Conservation (phyloP, 306 rosid genomes). For the Phaseolus lunatus region DNA sequence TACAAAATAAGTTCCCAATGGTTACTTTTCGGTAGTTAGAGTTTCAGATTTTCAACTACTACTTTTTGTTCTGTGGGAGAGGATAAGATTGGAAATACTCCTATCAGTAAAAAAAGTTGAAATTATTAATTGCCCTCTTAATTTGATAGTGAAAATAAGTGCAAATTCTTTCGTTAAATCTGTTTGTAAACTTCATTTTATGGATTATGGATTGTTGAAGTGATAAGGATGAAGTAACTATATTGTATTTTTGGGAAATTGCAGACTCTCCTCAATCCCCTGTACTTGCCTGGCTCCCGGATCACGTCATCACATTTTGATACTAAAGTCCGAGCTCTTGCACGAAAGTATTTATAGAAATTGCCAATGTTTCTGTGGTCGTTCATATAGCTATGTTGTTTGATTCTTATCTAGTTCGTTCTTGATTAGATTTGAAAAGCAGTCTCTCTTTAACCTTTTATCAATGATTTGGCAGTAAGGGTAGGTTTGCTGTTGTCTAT, state of each 20-base stretch:
- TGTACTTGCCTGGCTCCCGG: slow-evolving; percentile 95
- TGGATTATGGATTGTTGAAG: slow-evolving; percentile 33
- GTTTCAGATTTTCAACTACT: slow-evolving; percentile 11
- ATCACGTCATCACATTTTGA: slow-evolving; percentile 90
- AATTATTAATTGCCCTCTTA: slow-evolving; percentile 24
- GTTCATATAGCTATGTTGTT: slow-evolving; percentile 2
- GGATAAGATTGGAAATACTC: slow-evolving; percentile 1
- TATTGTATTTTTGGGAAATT: slow-evolving; percentile 46
- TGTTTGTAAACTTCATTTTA: slow-evolving; percentile 12
- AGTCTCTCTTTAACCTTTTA: background rate
- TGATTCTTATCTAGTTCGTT: slow-evolving; percentile 25
- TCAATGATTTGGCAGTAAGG: slow-evolving; percentile 30
- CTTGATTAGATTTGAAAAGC: slow-evolving; percentile 18
- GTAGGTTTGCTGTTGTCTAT: slow-evolving; percentile 32
- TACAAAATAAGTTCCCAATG: slow-evolving; percentile 25
- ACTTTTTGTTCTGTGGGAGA: background rate
- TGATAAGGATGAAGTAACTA: background rate
- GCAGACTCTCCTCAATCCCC: slow-evolving; percentile 92
- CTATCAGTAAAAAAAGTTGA: slow-evolving; percentile 21
- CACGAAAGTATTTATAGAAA: slow-evolving; percentile 78
- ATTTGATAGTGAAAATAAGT: slow-evolving; percentile 26
- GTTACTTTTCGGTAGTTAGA: background rate
- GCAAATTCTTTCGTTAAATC: slow-evolving; percentile 27
- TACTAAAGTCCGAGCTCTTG: slow-evolving; percentile 95
- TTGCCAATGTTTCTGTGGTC: slow-evolving; percentile 20